phyloP scores from a whole-genome alignment of 73 alveolate species.

The Stentor roeselii region DNA sequence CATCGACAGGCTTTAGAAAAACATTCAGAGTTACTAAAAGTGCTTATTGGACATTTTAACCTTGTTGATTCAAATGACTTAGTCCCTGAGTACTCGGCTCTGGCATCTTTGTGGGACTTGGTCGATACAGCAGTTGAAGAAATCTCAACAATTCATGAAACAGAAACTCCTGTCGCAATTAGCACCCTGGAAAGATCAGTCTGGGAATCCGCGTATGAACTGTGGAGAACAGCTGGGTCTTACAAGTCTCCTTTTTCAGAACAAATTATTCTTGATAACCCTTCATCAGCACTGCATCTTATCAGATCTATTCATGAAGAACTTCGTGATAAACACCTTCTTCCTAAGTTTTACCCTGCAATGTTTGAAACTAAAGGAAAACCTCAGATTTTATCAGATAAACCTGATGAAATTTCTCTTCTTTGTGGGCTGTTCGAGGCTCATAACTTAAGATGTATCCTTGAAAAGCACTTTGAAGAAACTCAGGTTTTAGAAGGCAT shows the following conservation, averaged over 20 bases:
- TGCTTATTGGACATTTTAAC: not conserved
- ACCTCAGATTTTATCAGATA: not conserved
- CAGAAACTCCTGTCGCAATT: not conserved
- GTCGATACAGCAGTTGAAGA: not conserved
- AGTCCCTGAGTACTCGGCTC: not conserved
- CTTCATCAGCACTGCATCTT: not conserved
- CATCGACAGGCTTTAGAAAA: not conserved
- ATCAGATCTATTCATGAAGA: not conserved
- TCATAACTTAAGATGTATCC: not conserved
- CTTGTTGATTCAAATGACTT: not conserved
- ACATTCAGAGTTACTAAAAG: not conserved
- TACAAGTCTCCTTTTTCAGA: not conserved
- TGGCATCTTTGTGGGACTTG: not conserved
- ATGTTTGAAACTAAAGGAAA: not conserved
- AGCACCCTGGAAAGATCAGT: not conserved
- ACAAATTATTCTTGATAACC: not conserved
- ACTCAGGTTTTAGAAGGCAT: not conserved
- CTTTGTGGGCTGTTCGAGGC: not conserved
- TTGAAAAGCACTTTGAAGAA: slow-evolving; percentile 2
- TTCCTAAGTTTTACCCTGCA: not conserved
- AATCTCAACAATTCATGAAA: not conserved
- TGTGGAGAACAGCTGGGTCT: not conserved
- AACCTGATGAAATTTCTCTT: not conserved
- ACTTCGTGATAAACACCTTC: not conserved
- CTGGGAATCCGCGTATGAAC: not conserved